Conservation (phyloP, 2,329 filamentous ascomycete species). For the Hymenoscyphus scutula region DNA sequence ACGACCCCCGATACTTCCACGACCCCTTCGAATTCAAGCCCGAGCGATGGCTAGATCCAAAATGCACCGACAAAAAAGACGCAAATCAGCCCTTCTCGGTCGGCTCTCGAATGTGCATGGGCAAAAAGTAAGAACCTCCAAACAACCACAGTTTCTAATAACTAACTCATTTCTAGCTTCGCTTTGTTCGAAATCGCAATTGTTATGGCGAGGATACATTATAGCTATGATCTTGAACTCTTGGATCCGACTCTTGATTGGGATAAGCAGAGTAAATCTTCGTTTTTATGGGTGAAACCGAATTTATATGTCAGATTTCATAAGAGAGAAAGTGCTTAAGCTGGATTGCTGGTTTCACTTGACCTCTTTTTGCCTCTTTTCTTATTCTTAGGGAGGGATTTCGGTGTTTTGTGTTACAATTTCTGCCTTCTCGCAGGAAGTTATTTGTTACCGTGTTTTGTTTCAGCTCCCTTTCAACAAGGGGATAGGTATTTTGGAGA, state of each 20-base stretch:
- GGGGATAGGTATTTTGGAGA: too few species aligned
- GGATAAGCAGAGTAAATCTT: slow-evolving; percentile 27
- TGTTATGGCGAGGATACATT: slow-evolving; percentile 29
- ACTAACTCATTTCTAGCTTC: not conserved
- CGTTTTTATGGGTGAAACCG: slow-evolving; percentile 32
- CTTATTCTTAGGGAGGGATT: not conserved
- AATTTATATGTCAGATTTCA: not conserved
- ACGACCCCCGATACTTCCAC: slow-evolving; percentile 33
- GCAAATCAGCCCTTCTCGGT: slow-evolving; percentile 35
- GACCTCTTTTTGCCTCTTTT: not conserved
- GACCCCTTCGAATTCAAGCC: slow-evolving; percentile 27
- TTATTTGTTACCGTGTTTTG: too few species aligned
- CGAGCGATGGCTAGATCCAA: slow-evolving; percentile 4
- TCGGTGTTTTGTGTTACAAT: not conserved
- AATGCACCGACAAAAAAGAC: slow-evolving; percentile 24
- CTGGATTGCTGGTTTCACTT: not conserved
- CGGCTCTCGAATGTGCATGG: slow-evolving; percentile 39
- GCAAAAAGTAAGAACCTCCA: slow-evolving; percentile 22
- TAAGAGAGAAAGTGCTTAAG: not conserved
- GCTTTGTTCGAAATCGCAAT: not conserved
- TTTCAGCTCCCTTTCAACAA: too few species aligned
- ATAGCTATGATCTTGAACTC: slow-evolving; percentile 9
- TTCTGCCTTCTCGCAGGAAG: too few species aligned
- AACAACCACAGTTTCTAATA: not conserved
- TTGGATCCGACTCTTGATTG: slow-evolving; percentile 28